Conservation (phyloP, 2,329 filamentous ascomycete genomes). For the Fusarium ramigenum region DNA sequence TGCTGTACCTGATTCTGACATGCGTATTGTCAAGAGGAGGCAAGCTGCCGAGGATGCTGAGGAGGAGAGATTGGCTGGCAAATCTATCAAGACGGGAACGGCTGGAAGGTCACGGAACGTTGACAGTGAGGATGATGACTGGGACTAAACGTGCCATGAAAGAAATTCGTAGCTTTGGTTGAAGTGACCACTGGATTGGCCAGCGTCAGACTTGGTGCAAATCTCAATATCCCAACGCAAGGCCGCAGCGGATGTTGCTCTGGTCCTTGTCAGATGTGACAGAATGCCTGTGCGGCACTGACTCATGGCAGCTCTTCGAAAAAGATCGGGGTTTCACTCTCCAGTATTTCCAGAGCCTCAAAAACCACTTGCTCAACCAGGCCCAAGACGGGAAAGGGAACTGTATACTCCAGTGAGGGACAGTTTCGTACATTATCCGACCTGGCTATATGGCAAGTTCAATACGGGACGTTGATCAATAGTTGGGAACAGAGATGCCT, state of each 20-base stretch:
- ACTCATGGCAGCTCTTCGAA: background rate
- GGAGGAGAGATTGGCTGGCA: slow-evolving; percentile 62
- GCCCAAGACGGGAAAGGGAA: background rate
- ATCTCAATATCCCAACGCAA: background rate
- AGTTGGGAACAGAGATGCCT: background rate
- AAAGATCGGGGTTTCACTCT: background rate
- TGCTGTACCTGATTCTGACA: slow-evolving; percentile 80
- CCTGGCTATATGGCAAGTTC: background rate
- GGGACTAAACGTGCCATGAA: slow-evolving; percentile 59
- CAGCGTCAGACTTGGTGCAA: background rate
- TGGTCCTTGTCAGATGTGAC: background rate
- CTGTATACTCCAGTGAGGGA: background rate
- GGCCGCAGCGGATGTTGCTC: background rate
- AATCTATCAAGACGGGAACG: slow-evolving; percentile 63
- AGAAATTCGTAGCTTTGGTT: background rate
- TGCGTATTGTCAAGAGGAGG: slow-evolving; percentile 74
- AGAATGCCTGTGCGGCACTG: background rate
- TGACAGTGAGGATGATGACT: slow-evolving; percentile 68
- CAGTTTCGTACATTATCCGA: background rate
- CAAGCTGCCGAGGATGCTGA: slow-evolving; percentile 68
- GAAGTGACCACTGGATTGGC: background rate
- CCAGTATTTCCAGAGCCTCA: background rate
- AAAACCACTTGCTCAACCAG: background rate
- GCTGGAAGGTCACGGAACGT: slow-evolving; percentile 54
- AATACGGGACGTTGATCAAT: background rate